Conservation (phyloP, 768 basidiomycete genomes). For the Pisolithus tinctorius region DNA sequence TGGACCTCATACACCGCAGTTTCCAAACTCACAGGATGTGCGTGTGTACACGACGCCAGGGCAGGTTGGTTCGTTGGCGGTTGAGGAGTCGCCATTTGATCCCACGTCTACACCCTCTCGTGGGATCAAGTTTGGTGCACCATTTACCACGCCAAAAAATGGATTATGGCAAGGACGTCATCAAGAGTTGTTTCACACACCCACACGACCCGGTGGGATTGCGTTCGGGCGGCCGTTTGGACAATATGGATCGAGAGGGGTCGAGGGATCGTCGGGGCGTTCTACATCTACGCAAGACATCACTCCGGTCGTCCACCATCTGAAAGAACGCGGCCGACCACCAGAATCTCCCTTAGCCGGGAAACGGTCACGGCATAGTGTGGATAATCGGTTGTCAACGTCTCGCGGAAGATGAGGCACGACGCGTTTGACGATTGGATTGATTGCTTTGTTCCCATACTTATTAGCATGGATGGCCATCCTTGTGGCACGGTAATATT, state of each 20-base stretch:
- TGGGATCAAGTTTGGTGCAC: constrained; percentile 53
- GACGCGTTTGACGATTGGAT: not conserved
- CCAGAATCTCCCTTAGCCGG: constrained; percentile 24
- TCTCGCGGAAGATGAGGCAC: constrained; percentile 1
- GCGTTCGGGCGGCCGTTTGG: constrained; percentile 8
- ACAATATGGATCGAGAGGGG: constrained; percentile 1
- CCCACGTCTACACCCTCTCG: constrained; percentile 79
- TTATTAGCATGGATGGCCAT: not conserved
- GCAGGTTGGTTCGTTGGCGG: constrained; percentile 25
- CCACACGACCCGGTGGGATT: constrained; percentile 31
- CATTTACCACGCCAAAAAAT: constrained; percentile 62
- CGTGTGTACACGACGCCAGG: constrained; percentile 37
- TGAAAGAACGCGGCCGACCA: constrained; percentile 13
- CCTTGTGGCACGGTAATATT: no score
- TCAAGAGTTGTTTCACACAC: constrained; percentile 47
- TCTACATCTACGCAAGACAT: constrained; percentile 33
- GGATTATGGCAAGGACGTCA: constrained; percentile 38
- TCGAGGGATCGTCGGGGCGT: not conserved
- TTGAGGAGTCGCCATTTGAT: constrained; percentile 61
- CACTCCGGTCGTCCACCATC: constrained; percentile 46
- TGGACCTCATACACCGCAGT: constrained; percentile 52
- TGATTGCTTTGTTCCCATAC: not conserved
- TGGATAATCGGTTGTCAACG: constrained; percentile 4
- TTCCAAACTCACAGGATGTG: constrained; percentile 27
- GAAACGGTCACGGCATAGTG: constrained; percentile 19